Base-by-base conservation (phyloP, 148 eudicot genomes). In the Vaccinium corymbosum region DNA sequence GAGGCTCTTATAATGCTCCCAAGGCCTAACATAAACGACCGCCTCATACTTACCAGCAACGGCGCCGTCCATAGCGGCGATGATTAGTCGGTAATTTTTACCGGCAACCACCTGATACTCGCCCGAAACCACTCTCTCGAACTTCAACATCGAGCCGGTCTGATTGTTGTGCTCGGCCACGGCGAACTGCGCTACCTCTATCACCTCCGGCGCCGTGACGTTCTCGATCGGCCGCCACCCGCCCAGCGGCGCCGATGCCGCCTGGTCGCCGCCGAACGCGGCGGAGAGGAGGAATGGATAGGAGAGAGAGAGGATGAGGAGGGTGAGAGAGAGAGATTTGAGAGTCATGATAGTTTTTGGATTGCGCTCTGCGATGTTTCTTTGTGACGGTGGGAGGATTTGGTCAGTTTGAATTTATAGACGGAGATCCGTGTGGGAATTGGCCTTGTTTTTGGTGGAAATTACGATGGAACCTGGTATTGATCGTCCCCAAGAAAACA, bases 131-230 rank as follows among this genome's bases (percentile, higher is more conserved):
- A 90, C 82, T 20, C 80, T 71, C 25, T 46, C 3, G 12, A 84
- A 83, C 76, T 70, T 66, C n/a, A 90, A 75, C 48, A 16, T 51
- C 35, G 78, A 22, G 6, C 76, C 42, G 32, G 48, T 27, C 35
- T 76, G 78, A 75, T 83, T 86, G 80, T 90, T 90, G 84, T 90
- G 85, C 25, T 84, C 78, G 56, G 64, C 35, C 13, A 90, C 79
- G 0, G 92, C 90, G 27, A 85, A 90, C 38, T 78, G 42, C 0
- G 88, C 92, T 2, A 86, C 22, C 52, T 84, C 85, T 1, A 55
- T 51, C 62, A 90, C 88, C 14, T 85, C 68, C 9, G 92, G 89
- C 20, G 86, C 89, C 32, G 72, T 80, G 1, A 79, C 55, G 87
- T 87, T 72, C 83, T 81, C 4, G 49, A 89, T 85, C n/a, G 84